Evolutionary conservation across 2,329 filamentous ascomycete species (phyloP).

Genomic region (Phialophora expanda): DNA sequence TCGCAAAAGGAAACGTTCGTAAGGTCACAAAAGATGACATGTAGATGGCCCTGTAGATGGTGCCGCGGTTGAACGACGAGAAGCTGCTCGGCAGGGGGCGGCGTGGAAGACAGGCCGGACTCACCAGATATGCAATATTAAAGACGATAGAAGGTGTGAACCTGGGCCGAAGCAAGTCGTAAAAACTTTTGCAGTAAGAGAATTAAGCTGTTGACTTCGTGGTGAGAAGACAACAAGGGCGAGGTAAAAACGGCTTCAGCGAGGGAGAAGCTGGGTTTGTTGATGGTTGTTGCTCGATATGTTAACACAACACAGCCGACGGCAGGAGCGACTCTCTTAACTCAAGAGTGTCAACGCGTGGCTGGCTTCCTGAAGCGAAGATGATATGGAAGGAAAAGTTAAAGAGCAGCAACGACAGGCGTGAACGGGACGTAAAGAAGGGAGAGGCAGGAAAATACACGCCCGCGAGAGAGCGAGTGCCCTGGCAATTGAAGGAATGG

Average conservation of each 20-base stretch:
- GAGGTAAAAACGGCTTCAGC: slow-evolving; percentile 36
- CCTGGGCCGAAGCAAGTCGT: slow-evolving; percentile 31
- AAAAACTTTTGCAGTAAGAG: slow-evolving; percentile 35
- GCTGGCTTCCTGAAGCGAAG: slow-evolving; percentile 41
- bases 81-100: slow-evolving; percentile 10
- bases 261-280: slow-evolving; percentile 34
- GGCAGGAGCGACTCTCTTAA: slow-evolving; percentile 37
- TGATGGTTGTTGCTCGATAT: slow-evolving; percentile 32
- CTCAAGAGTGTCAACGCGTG: slow-evolving; percentile 35
- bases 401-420: slow-evolving; percentile 44
- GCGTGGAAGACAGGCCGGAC: slow-evolving; percentile 10
- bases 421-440: slow-evolving; percentile 41
- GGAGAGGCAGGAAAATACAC: slow-evolving; percentile 42
- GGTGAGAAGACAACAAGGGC: slow-evolving; percentile 29
- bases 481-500: slow-evolving; percentile 24
- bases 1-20: slow-evolving; percentile 9
- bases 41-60: background rate
- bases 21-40: slow-evolving; percentile 6
- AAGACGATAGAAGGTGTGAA: slow-evolving; percentile 35
- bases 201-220: slow-evolving; percentile 34
- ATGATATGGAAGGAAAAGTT: slow-evolving; percentile 28
- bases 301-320: slow-evolving; percentile 32
- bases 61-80: slow-evolving; percentile 6
- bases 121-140: slow-evolving; percentile 41
- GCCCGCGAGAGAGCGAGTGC: slow-evolving; percentile 14